Base-by-base conservation (phyloP, 2,329 filamentous ascomycete genomes). In the Beauveria sp. region DNA sequence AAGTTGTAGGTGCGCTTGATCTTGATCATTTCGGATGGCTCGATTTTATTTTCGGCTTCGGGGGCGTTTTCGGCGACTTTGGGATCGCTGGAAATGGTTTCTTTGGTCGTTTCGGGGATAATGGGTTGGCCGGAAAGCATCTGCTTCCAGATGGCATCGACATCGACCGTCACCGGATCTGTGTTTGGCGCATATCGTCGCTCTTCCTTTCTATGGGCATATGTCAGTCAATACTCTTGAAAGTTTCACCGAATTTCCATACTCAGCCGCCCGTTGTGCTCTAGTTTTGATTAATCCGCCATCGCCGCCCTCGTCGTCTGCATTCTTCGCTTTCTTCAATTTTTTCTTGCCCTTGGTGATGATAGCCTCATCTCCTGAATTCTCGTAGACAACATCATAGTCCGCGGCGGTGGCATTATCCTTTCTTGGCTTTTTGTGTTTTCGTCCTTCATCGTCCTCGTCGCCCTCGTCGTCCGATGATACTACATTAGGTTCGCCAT, bases 1-100 rank as follows among this genome's bases (percentile, higher is more conserved):
- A 91, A 91, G 67, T 88, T 88, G 74, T 90, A 91, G 16, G 84
- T 87, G 34, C 87, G 85, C 67, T 86, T 88, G 64, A 91, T 88
- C 64, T 81, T 82, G 67, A 91, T 79, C 75, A 79, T 79, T 5
- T 75, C 71, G 50, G 59, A 28, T 2, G 74, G 66, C 5, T 71
- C 53, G 1, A 73, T 72, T 58, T 55, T 59, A 50, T 42, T 53
- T 60, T 20, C 24, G 56, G 48, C n/a, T 31, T 62, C 26, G 22
- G 64, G 53, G 10, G 40, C 22, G 26, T 34, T 55, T 26, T 68
- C 62, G 20, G 2, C 24, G 2, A 52, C 46, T 18, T 57, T 46
- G 14, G 51, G 38, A 16, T 42, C 48, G 38, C 18, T 31, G 1
- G 4, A 6, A 20, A n/a, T 9, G 20, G 28, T 3, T 20, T 53